Percentiles rank a stretch among this genome's conserved stretches.
These are phyloP conservation scores for Annulohypoxylon maeteangense DNA, from an alignment of 495 filamentous ascomycete species.

Conservation along the genomic window DNA sequence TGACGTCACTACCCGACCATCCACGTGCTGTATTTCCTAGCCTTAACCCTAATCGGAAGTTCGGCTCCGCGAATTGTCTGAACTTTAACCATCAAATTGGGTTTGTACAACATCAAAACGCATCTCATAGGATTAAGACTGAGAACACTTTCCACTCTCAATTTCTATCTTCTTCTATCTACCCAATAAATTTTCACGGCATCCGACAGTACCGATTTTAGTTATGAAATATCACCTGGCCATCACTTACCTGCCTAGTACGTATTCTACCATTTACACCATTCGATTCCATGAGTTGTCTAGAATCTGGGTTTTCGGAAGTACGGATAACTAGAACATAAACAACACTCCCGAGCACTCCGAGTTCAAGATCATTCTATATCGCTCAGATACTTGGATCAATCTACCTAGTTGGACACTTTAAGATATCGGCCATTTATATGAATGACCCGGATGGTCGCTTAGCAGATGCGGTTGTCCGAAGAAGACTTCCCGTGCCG, in stretches of 20 bases:
- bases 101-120: constrained; percentile 20
- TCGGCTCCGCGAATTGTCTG: constrained; percentile 3
- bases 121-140: constrained; percentile 1
- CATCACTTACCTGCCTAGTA: background rate
- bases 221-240: constrained; percentile 14
- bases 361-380: background rate
- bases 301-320: background rate
- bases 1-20: constrained; percentile 26
- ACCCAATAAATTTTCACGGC: background rate
- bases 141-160: background rate
- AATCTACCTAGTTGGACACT: background rate
- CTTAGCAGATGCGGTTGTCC: constrained; percentile 58
- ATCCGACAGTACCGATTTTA: constrained; percentile 8
- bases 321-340: background rate
- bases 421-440: constrained; percentile 54
- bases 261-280: background rate
- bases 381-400: background rate
- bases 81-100: constrained; percentile 21
- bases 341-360: background rate
- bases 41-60: background rate
- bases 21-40: constrained; percentile 2
- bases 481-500: constrained; percentile 61
- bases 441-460: constrained; percentile 63
- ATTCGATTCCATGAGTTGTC: background rate
- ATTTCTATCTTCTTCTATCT: background rate